Evolutionary conservation across 768 basidiomycete species (phyloP), one percentile per base, ranked within the genome.

Genomic region (Artomyces pyxidatus): DNA sequence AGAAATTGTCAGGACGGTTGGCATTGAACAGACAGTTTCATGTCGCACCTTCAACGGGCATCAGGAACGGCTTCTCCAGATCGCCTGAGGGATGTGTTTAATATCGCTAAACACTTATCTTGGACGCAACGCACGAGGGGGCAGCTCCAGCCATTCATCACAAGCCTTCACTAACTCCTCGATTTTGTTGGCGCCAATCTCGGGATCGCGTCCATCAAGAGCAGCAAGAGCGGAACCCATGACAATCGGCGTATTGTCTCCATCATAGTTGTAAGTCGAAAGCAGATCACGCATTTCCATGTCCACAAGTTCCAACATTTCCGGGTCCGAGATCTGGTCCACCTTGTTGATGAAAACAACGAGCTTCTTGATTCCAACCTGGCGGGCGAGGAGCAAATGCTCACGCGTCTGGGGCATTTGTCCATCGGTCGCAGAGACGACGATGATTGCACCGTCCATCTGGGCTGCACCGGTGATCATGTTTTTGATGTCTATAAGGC

Each of bases 291-390:
- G 85, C 84, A 99, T 99, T 77, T 99, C 96, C 94, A 99, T 98
- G 59, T 99, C 96, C 52, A 99, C 96, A 51, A 99, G 85, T 72
- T 96, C 92, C 49, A 98, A 73, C 93, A 99, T 97, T 76, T 99
- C 96, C 5, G 85, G 81, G 76, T 99, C 96, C 53, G 85, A 80
- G 51, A 98, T 88, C 73, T 85, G 81, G 71, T 99, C 96, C 52
- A 99, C 84, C 71, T 99, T 99, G 86, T 99, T 99, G 69, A 99
- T 93, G 76, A 96, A 99, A 57, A 99, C 96, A 50, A 98, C 92
- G 30, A 99, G 81, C 67, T 85, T 88, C 71, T 94, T 92, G 64
- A 99, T 87, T 56, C 96, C 96, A 56, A 98, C 94, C 72, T 99
- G 96, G 62, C 92, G 89, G 59, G 95, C 95, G 42, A 99, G 82